Evolutionary conservation across 495 filamentous ascomycete species (phyloP).

Genomic region (Talaromyces ruber): DNA sequence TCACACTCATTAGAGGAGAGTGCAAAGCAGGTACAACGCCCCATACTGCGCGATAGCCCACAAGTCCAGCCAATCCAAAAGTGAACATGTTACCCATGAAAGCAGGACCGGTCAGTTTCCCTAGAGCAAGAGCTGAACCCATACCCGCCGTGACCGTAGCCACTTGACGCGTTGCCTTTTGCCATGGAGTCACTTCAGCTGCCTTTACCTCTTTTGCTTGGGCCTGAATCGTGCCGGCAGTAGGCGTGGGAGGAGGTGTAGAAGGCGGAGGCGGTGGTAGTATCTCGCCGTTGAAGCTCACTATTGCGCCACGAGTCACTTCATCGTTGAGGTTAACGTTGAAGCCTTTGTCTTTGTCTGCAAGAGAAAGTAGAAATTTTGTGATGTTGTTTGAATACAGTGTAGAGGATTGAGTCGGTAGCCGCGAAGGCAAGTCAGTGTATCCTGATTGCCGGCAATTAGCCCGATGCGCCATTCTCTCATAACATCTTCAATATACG

Average conservation of each 20-base stretch:
- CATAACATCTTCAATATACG: slow-evolving; percentile 8
- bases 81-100: slow-evolving; percentile 80
- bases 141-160: slow-evolving; percentile 60
- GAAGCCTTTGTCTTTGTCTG: slow-evolving; percentile 62
- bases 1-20: slow-evolving; percentile 77
- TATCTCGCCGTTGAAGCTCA: slow-evolving; percentile 64
- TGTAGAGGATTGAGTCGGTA: slow-evolving; percentile 74
- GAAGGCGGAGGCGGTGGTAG: slow-evolving; percentile 64
- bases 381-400: slow-evolving; percentile 84
- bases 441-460: slow-evolving; percentile 43
- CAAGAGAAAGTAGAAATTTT: slow-evolving; percentile 71
- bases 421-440: slow-evolving; percentile 70
- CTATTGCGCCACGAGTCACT: slow-evolving; percentile 70
- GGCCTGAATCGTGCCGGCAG: slow-evolving; percentile 11
- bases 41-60: slow-evolving; percentile 78
- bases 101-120: slow-evolving; percentile 65
- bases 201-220: slow-evolving; percentile 42
- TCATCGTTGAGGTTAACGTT: slow-evolving; percentile 70
- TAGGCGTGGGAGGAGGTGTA: slow-evolving; percentile 56
- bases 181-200: slow-evolving; percentile 65
- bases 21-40: slow-evolving; percentile 68
- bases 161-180: slow-evolving; percentile 65
- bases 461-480: not conserved
- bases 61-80: slow-evolving; percentile 66
- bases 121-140: slow-evolving; percentile 61